Conservation (phyloP, 78 protist genomes). For the Dictyostelium purpureum region DNA sequence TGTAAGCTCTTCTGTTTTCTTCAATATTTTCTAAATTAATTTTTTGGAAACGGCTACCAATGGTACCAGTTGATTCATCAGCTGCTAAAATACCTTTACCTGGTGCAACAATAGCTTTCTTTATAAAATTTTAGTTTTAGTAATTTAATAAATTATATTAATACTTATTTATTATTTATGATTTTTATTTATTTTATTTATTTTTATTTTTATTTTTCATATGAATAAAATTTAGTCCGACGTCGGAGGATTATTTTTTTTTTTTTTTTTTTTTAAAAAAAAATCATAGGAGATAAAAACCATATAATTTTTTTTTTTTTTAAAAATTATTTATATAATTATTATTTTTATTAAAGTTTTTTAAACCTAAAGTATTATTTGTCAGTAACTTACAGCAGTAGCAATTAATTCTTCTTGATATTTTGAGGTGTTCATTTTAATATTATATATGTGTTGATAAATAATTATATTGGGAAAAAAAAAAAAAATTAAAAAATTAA, state of each 20-base stretch:
- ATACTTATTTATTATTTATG: not conserved
- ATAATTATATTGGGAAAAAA: too few species aligned
- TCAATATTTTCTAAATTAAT: constrained; percentile 93
- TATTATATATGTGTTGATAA: not conserved
- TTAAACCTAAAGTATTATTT: not conserved
- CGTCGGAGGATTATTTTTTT: too few species aligned
- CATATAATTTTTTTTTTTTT: not conserved
- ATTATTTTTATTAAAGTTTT: not conserved
- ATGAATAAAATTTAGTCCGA: too few species aligned
- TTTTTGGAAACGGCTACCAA: constrained; percentile 93
- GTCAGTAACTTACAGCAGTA: constrained; percentile 69
- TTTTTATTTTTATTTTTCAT: not conserved
- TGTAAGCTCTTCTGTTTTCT: constrained; percentile 93
- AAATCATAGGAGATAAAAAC: not conserved
- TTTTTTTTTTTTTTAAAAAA: too few species aligned
- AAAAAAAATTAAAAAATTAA: too few species aligned
- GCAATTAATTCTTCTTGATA: constrained; percentile 23
- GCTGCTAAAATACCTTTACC: constrained; percentile 98
- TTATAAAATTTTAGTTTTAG: not conserved
- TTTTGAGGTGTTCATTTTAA: constrained; percentile 1
- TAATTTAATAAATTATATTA: not conserved
- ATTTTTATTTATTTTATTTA: not conserved
- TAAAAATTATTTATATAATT: not conserved
- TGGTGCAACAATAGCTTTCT: constrained; percentile 81
- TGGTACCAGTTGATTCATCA: constrained; percentile 94